Percentiles rank a stretch among this genome's conserved stretches.
These are phyloP conservation scores for Talaromyces sp. DNA, from an alignment of 2,329 filamentous ascomycete genomes.

Conservation along the genomic window DNA sequence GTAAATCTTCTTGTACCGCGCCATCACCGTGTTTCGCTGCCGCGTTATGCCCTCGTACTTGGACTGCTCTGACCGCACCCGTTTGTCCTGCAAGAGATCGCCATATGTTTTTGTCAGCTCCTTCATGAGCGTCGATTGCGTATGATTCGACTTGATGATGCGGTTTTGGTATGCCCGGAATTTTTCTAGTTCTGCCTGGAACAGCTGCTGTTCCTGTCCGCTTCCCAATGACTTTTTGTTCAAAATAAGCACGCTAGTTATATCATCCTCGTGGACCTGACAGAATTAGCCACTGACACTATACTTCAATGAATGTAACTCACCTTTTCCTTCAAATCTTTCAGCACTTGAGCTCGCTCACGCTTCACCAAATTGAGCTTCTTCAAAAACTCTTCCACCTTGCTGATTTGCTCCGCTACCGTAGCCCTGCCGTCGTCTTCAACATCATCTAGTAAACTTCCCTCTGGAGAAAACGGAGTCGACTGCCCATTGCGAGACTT, in stretches of 20 bases:
- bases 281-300: neutral
- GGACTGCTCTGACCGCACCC: conserved; percentile 87
- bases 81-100: conserved; percentile 83
- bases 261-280: conserved; percentile 91
- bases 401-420: conserved; percentile 82
- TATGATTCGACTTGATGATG: conserved; percentile 88
- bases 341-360: conserved; percentile 84
- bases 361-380: conserved; percentile 89
- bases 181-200: conserved; percentile 95
- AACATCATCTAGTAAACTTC: conserved; percentile 84
- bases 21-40: conserved; percentile 73
- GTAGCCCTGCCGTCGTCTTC: conserved; percentile 75
- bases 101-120: conserved; percentile 86
- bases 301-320: conserved; percentile 17
- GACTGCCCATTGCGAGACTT: conserved; percentile 54
- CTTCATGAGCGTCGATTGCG: conserved; percentile 90
- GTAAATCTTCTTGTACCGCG: conserved; percentile 84
- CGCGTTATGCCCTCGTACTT: conserved; percentile 88
- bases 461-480: conserved; percentile 60
- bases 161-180: conserved; percentile 90
- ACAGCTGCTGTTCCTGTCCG: conserved; percentile 86
- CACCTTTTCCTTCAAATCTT: conserved; percentile 97
- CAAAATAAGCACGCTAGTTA: conserved; percentile 91
- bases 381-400: conserved; percentile 84
- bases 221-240: conserved; percentile 90